Conservation (phyloP, 2,329 filamentous ascomycete genomes). For the Calcarisporium arbuscula region DNA sequence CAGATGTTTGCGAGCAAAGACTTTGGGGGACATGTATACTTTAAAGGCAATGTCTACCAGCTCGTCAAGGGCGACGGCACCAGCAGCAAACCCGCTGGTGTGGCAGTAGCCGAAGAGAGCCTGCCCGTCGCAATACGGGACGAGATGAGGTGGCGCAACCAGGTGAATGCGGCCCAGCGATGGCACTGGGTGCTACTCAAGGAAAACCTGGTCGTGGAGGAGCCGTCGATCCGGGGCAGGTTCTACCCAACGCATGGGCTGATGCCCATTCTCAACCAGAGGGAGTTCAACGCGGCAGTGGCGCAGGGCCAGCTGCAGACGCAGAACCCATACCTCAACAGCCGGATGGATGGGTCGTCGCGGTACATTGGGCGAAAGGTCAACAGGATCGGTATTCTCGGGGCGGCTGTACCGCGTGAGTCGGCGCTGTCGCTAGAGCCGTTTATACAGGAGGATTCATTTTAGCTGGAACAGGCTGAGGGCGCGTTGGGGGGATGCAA, state of each 20-base stretch:
- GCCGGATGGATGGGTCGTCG: conserved; percentile 37
- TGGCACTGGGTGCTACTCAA: conserved; percentile 35
- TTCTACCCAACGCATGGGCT: conserved; percentile 52
- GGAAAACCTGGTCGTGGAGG: conserved; percentile 41
- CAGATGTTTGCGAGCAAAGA: conserved; percentile 32
- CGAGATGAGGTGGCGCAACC: conserved; percentile 33
- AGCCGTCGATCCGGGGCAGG: conserved; percentile 44
- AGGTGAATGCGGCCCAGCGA: conserved; percentile 23
- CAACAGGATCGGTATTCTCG: conserved; percentile 37
- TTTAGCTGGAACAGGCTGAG: conserved; percentile 8
- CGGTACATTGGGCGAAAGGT: conserved; percentile 34
- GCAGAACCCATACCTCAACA: conserved; percentile 45
- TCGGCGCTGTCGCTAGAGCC: conserved; percentile 27
- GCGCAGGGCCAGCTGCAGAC: conserved; percentile 34
- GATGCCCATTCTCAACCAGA: conserved; percentile 41
- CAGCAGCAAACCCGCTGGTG: too few species aligned
- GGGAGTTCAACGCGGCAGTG: conserved; percentile 29
- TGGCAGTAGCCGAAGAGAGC: conserved; percentile 27
- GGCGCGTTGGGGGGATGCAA: not conserved
- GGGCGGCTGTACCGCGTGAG: conserved; percentile 32
- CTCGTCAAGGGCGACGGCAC: conserved; percentile 21
- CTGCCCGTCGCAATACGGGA: conserved; percentile 35
- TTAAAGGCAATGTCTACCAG: conserved; percentile 34
- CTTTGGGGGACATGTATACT: conserved; percentile 29
- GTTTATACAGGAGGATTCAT: conserved; percentile 27